A percentile compares a stretch with the other conserved stretches of the same genome.
phyloP scores from a whole-genome alignment of 192 early-diverging fungal genomes.

The Coemansia sp. region DNA sequence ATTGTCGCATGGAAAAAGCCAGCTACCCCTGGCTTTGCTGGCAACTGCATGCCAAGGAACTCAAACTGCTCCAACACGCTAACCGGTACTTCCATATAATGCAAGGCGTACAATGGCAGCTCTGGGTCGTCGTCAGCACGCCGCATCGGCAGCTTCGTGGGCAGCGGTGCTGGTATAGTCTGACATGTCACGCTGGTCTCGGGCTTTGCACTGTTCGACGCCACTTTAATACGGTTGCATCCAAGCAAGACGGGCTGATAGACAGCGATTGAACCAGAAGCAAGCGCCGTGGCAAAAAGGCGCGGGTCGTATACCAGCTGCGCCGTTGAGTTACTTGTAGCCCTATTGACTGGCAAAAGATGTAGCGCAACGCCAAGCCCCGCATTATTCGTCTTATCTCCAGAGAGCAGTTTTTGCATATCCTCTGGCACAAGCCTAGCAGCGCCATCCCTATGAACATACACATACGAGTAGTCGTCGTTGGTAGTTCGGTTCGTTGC shows the following conservation, averaged over 20 bases:
- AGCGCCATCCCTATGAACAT: slow-evolving; percentile 7
- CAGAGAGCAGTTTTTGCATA: slow-evolving; percentile 9
- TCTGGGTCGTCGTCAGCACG: slow-evolving; percentile 12
- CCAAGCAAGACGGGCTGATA: slow-evolving; percentile 23
- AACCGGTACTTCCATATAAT: slow-evolving; percentile 30
- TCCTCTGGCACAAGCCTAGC: slow-evolving; percentile 15
- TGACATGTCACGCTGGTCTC: slow-evolving; percentile 14
- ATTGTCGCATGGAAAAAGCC: slow-evolving; percentile 41
- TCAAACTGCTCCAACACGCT: slow-evolving; percentile 10
- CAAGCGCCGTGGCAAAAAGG: slow-evolving; percentile 11
- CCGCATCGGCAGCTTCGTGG: slow-evolving; percentile 36
- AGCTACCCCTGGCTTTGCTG: background rate
- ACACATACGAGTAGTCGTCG: slow-evolving; percentile 24
- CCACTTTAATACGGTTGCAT: slow-evolving; percentile 20
- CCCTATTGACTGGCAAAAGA: slow-evolving; percentile 20
- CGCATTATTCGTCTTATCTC: background rate
- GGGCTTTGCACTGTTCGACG: background rate
- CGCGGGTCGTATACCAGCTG: slow-evolving; percentile 40
- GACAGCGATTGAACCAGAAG: background rate
- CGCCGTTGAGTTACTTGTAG: background rate
- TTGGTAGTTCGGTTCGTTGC: background rate
- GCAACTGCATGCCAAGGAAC: slow-evolving; percentile 38
- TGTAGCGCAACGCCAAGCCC: slow-evolving; percentile 14
- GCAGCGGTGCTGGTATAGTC: slow-evolving; percentile 14
- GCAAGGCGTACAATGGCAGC: slow-evolving; percentile 19